Percentiles rank a stretch among this genome's conserved stretches.
phyloP scores from a whole-genome alignment of 2,329 filamentous ascomycete species.

The Grosmannia clavigera region DNA sequence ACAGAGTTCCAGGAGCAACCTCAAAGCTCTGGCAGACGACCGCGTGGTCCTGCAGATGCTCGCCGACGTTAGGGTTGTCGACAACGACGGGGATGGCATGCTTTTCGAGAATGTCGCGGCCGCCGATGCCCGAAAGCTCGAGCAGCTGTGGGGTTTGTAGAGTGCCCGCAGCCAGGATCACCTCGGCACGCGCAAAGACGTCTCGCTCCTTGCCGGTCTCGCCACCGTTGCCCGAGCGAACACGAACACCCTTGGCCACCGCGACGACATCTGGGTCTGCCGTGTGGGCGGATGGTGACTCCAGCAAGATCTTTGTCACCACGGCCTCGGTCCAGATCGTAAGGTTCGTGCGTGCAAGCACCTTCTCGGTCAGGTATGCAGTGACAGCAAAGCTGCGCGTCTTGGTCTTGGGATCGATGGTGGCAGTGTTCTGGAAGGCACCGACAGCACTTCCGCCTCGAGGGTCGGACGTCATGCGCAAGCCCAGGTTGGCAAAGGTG shows the following conservation, averaged over 20 bases:
- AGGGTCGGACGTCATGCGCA: constrained; percentile 21
- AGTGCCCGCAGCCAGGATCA: constrained; percentile 29
- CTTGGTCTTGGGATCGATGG: constrained; percentile 8
- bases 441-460: constrained; percentile 9
- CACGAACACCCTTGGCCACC: constrained; percentile 14
- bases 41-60: constrained; percentile 29
- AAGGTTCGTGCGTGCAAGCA: constrained; percentile 8
- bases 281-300: background rate
- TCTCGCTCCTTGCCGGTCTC: too few relatives aligned
- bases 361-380: constrained; percentile 8
- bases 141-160: constrained; percentile 24
- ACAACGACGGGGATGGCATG: constrained; percentile 25
- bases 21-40: constrained; percentile 18
- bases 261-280: background rate
- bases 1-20: constrained; percentile 17
- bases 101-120: constrained; percentile 25
- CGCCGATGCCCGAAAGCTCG: constrained; percentile 25
- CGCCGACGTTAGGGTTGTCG: constrained; percentile 31
- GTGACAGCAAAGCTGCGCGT: constrained; percentile 8
- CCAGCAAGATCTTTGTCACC: constrained; percentile 14
- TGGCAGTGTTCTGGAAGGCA: constrained; percentile 6
- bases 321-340: constrained; percentile 13
- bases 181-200: constrained; percentile 16
- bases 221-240: constrained; percentile 9
- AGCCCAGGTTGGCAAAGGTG: constrained; percentile 21